Evolutionary conservation across 495 filamentous ascomycete genomes (phyloP).

Genomic region (Durotheca rogersii): DNA sequence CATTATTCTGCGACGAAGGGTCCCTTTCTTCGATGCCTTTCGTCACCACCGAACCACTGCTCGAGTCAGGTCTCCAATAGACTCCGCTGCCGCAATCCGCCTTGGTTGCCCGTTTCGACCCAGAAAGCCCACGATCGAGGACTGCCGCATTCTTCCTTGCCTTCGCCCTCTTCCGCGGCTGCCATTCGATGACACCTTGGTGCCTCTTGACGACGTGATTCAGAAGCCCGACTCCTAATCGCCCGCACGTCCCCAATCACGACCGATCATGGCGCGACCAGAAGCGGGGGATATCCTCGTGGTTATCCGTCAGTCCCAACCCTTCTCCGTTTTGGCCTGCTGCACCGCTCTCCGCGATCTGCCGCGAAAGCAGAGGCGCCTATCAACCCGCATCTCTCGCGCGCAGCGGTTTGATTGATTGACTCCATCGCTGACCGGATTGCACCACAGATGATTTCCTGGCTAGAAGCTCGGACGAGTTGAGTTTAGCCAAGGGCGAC

Average conservation of each 20-base stretch:
- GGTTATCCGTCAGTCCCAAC: constrained; percentile 69
- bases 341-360: not conserved
- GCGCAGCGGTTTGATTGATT: constrained; percentile 3
- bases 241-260: constrained; percentile 7
- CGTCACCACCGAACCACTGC: constrained; percentile 26
- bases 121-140: constrained; percentile 14
- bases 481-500: constrained; percentile 83
- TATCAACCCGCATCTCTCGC: constrained; percentile 5
- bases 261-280: constrained; percentile 44
- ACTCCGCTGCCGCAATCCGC: constrained; percentile 13
- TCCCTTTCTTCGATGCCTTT: constrained; percentile 28
- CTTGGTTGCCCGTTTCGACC: constrained; percentile 18
- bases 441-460: constrained; percentile 72
- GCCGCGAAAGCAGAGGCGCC: not conserved
- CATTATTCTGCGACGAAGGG: constrained; percentile 5
- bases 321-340: constrained; percentile 5
- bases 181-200: constrained; percentile 11
- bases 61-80: constrained; percentile 32
- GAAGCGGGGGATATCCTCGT: constrained; percentile 68
- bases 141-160: constrained; percentile 20
- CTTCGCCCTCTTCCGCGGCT: constrained; percentile 5
- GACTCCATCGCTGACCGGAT: constrained; percentile 6
- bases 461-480: constrained; percentile 87
- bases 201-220: constrained; percentile 7
- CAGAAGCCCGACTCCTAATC: not conserved